Evolutionary conservation across 169 alveolate species (phyloP).

Genomic region (Fabrea salina): DNA sequence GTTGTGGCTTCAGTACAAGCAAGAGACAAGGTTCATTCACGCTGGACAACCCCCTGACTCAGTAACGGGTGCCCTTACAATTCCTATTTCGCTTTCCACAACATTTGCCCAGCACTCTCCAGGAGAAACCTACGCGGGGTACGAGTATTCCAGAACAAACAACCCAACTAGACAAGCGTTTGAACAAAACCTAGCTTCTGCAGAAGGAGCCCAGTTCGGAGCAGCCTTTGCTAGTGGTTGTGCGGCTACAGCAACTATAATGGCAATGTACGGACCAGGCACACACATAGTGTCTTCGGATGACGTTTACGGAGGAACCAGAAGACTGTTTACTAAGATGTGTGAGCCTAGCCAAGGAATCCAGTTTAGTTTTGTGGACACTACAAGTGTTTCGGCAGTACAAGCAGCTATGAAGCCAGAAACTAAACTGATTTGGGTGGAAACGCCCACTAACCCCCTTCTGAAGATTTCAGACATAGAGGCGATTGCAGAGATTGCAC

Average conservation of each 20-base stretch:
- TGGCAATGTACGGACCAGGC: constrained; percentile 46
- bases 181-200: constrained; percentile 68
- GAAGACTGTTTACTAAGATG: constrained; percentile 57
- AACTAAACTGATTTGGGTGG: constrained; percentile 81
- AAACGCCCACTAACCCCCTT: constrained; percentile 88
- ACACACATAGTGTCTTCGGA: constrained; percentile 65
- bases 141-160: constrained; percentile 31
- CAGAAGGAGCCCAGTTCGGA: constrained; percentile 60
- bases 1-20: background rate
- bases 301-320: constrained; percentile 88
- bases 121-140: constrained; percentile 20
- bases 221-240: constrained; percentile 57
- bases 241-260: constrained; percentile 55
- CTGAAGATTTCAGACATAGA: constrained; percentile 76
- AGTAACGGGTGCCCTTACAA: constrained; percentile 26
- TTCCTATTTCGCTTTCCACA: constrained; percentile 29
- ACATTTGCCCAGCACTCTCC: constrained; percentile 35
- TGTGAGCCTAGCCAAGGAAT: constrained; percentile 47
- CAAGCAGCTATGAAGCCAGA: constrained; percentile 51
- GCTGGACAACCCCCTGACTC: constrained; percentile 39
- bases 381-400: constrained; percentile 51
- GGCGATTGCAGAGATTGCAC: constrained; percentile 55
- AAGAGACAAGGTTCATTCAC: constrained; percentile 30
- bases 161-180: constrained; percentile 81
- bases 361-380: constrained; percentile 63